Conservation (phyloP, 768 basidiomycete genomes). For the Pleurotus salmoneostramineus region DNA sequence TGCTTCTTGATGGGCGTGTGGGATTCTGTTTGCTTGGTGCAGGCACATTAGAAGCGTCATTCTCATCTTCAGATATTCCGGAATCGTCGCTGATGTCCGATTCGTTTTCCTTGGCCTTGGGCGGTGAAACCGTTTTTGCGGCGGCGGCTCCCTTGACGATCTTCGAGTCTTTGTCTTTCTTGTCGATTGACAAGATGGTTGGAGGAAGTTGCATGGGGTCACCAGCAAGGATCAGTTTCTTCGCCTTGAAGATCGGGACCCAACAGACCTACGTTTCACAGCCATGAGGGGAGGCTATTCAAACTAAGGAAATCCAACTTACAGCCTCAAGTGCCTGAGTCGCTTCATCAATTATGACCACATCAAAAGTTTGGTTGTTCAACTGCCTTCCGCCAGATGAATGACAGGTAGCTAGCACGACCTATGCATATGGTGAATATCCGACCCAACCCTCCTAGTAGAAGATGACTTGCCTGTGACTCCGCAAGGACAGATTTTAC, state of each 20-base stretch:
- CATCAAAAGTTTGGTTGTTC: constrained; percentile 77
- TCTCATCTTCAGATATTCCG: not conserved
- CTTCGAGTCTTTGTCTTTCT: constrained; percentile 26
- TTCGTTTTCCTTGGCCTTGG: not conserved
- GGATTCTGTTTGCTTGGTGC: constrained; percentile 9
- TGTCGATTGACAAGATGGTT: constrained; percentile 73
- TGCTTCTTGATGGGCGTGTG: constrained; percentile 13
- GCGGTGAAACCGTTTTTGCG: not conserved
- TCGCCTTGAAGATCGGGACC: constrained; percentile 91
- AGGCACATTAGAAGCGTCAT: not conserved
- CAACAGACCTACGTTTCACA: constrained; percentile 67
- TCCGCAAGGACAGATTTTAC: constrained; percentile 76
- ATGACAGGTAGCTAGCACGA: constrained; percentile 94
- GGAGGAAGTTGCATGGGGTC: constrained; percentile 97
- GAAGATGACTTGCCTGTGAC: constrained; percentile 52
- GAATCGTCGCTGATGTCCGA: constrained; percentile 5
- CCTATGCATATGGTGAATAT: constrained; percentile 30
- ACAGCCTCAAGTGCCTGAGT: constrained; percentile 96
- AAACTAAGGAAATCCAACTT: constrained; percentile 16
- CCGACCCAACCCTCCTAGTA: not conserved
- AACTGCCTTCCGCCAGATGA: constrained; percentile 86
- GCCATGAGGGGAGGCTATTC: not conserved
- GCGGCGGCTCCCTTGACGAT: constrained; percentile 9
- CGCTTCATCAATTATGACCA: constrained; percentile 95
- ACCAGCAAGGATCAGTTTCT: constrained; percentile 87